Evolutionary conservation across 2,329 filamentous ascomycete genomes (phyloP), one percentile per base, ranked within the genome.

Genomic region (Sphaerulina vaccinii): DNA sequence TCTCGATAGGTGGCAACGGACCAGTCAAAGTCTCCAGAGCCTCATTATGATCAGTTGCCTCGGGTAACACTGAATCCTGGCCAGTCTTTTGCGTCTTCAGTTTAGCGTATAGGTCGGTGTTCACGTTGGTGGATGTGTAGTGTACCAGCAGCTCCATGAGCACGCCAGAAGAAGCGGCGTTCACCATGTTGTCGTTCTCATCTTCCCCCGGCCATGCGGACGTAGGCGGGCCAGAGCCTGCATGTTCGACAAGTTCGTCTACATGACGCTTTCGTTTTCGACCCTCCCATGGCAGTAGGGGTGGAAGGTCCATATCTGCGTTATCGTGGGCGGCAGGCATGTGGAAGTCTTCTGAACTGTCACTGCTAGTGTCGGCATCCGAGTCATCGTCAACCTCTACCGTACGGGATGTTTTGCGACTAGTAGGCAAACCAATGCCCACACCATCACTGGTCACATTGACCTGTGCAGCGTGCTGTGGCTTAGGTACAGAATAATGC

Each of bases 311-410:
- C 18, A 21, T 41, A 10, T 62, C 57, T 10, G 60, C 56, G 41
- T 51, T 58, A 5, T 59, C 51, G 35, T 54, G 60, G 13, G 56
- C 52, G 6, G 48, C 57, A 3, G 55, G 56, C 19, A 61, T 57
- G 41, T 55, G 62, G 2, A 56, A 62, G n/a, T 65, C 60, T 42
- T 64, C 63, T 35, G 66, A 61, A 50, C 62, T 65, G 7, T 60
- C 63, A 45, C 38, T 27, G 49, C 49, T 45, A 27, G 45, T 35
- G 18, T 57, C 35, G 22, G 16, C 16, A 42, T 52, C 22, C 54
- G 27, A 52, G 29, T 47, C 38, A 51, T 57, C 40, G 7, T 40
- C 42, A n/a, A 15, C 44, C 35, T 33, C 42, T 35, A 16, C 8
- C 21, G 59, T 49, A 11, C 27, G 27, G 27, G 6, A 10, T 13